Conservation (phyloP, 2,329 filamentous ascomycete genomes). For the Aspergillus puulaauensis region DNA sequence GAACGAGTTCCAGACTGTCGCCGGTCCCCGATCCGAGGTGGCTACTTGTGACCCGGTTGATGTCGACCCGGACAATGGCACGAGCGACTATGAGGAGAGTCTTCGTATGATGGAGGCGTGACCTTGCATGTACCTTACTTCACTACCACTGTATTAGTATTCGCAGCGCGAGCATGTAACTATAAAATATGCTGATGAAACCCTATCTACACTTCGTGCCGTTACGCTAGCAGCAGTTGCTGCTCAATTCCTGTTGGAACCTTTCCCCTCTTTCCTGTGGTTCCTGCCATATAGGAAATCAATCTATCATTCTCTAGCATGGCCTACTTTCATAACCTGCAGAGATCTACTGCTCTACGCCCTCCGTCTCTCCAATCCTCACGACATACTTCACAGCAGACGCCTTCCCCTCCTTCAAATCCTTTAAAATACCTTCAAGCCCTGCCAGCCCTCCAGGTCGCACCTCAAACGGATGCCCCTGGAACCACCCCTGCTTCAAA, state of each 20-base stretch:
- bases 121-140: no score
- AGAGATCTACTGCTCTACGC: neutral
- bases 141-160: no score
- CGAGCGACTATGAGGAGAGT: conserved; percentile 18
- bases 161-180: no score
- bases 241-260: no score
- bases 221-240: no score
- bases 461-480: conserved; percentile 52
- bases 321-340: no score
- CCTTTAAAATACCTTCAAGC: conserved; percentile 53
- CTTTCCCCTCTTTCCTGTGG: no score
- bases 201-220: no score
- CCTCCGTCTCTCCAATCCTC: conserved; percentile 50
- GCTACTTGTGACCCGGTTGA: neutral
- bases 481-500: conserved; percentile 51
- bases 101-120: conserved; percentile 14
- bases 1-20: neutral
- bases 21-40: neutral
- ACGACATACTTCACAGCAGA: conserved; percentile 67
- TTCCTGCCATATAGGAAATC: no score
- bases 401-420: conserved; percentile 60
- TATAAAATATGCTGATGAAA: no score
- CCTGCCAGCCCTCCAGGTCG: conserved; percentile 55
- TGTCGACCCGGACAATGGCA: conserved; percentile 15
- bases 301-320: no score